Evolutionary conservation across 2,329 filamentous ascomycete species (phyloP), one percentile per base, ranked within the genome.

Genomic region (Trichoderma aggressivum): DNA sequence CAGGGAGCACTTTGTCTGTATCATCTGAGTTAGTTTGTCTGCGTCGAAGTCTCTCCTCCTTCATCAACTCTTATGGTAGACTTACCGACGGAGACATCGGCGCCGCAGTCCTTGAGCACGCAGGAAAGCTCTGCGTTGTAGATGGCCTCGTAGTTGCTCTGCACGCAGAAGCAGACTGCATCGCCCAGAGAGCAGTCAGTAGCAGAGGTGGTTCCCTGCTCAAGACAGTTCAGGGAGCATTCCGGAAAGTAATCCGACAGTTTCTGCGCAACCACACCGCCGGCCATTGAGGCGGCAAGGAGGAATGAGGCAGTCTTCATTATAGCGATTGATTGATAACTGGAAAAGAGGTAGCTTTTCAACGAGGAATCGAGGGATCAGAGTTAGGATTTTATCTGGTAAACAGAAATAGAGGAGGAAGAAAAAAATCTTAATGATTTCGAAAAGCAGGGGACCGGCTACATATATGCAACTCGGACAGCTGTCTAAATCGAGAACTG

Each of bases 201-300:
- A 11, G 74, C 75, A 16, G 72, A 64, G 24, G 72, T 26, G 39
- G 74, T 76, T 32, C 75, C 77, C 1, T 77, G 63, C 56, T 71
- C 32, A 62, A 80, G 75, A 67, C 78, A 81, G 24, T 75, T 55
- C n/a, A 78, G 47, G 16, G 78, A 75, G 71, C 79, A 80, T 55
- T 75, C 66, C 39, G 79, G 78, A 67, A 79, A 75, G 58, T 72
- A 75, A 63, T 77, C 75, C 34, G 70, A 47, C 24, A 63, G 69
- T 28, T 73, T 70, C 12, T 75, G 71, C 26, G 76, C 74, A 16
- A 62, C 71, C 36, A 74, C 77, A 28, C 75, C 71, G 59, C 73
- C 73, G 21, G 74, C 67, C 18, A 75, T 53, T 47, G 75, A 73
- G 58, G 74, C 72, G 12, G 76, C 60, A 50, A 75, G 30, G 36